Base-by-base conservation (phyloP, 202 grass and related monocot species). In the Setaria italica region DNA sequence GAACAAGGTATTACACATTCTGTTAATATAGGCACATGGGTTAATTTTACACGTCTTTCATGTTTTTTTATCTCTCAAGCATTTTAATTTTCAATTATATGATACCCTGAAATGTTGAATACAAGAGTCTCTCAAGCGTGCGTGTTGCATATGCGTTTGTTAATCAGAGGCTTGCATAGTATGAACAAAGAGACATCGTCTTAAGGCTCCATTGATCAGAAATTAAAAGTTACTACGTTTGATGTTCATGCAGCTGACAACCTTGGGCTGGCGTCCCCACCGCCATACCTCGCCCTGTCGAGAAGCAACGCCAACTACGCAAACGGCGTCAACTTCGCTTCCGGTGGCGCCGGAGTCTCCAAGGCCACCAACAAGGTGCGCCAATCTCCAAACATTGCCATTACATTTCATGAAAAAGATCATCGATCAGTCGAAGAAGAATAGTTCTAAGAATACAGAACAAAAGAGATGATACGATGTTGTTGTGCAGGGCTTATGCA, bases 241-340 rank as follows among this genome's bases (percentile, higher is more conserved):
- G 8, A 46, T 37, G 62, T 83, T 46, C 2, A 69, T 51, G 65
- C 90, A 97, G 94, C 92, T 15, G 86, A 85, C 34, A 92, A 69
- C 21, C 88, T 97, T 0, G 90, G 92, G 11, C 45, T 94, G 45
- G 55, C 80, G 51, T 84, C 84, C 15, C 64, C 92, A 0, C 79
- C 77, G 25, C 91, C 92, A 2, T 97, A 94, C 74, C 92, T 97
- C 5, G 70, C 90, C 46, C 6, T 97, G 37, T 53, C 91, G 4
- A 78, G 51, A 37, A 71, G 82, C 34, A 91, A 75, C 60, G 67
- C 74, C 66, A 84, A 66, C 34, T 97, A 88, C 49, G 74, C 86
- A 2, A 80, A 81, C 30, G 95, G 95, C n/a, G 82, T 97, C 57
- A 97, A 79, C 81, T 97, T 97, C 71, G 95, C 92, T 45, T 97